Evolutionary conservation across 345 rosid genomes (phyloP).

Genomic region (Hypericum perforatum): DNA sequence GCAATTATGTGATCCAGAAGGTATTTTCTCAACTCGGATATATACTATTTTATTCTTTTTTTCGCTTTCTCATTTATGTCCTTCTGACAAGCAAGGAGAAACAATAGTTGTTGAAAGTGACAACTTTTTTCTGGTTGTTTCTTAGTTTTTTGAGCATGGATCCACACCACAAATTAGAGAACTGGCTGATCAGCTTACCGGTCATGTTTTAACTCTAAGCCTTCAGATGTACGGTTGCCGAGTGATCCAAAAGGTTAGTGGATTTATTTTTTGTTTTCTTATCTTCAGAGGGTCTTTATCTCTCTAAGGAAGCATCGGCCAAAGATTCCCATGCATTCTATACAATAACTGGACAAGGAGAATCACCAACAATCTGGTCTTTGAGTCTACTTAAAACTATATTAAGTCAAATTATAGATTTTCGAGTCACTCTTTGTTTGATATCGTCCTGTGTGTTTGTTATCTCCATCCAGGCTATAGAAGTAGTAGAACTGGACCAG

Average conservation of each 20-base stretch:
- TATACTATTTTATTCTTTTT: slow-evolving; percentile 1
- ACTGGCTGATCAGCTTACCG: slow-evolving; percentile 66
- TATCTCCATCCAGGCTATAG: slow-evolving; percentile 56
- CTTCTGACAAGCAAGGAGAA: neutral
- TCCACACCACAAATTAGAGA: slow-evolving; percentile 71
- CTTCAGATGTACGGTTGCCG: slow-evolving; percentile 99
- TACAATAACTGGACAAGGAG: no score
- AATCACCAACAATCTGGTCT: no score
- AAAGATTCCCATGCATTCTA: no score
- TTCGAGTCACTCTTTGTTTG: no score
- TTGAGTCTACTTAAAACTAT: no score
- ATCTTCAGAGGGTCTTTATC: no score
- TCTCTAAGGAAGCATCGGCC: no score
- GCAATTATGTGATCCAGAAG: slow-evolving; percentile 94
- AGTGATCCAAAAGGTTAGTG: slow-evolving; percentile 81
- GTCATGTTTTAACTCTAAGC: slow-evolving; percentile 79
- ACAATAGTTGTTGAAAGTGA: neutral
- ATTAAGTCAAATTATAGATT: no score
- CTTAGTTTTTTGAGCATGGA: slow-evolving; percentile 96
- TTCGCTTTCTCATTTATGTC: neutral
- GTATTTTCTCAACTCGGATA: slow-evolving; percentile 22
- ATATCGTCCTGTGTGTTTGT: neutral
- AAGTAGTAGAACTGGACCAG: slow-evolving; percentile 86
- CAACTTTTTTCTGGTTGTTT: slow-evolving; percentile 4
- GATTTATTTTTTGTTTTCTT: no score